These are phyloP conservation scores for Aspergillus cavernicola DNA, from an alignment of 495 filamentous ascomycete genomes.

Conservation along the genomic window DNA sequence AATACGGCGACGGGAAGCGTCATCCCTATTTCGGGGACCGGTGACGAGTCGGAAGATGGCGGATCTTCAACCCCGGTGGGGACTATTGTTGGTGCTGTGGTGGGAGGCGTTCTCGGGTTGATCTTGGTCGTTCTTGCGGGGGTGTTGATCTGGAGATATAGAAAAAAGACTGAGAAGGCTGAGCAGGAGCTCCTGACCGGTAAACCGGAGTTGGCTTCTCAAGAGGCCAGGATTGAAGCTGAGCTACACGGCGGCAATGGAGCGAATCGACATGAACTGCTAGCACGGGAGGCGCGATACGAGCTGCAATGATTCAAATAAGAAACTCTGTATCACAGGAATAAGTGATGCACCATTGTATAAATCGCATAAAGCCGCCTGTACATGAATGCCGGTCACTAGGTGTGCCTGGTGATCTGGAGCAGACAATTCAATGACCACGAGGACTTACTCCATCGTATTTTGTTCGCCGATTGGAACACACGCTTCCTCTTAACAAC, in stretches of 20 bases:
- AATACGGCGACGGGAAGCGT: neutral
- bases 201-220: neutral
- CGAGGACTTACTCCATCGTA: too few species aligned
- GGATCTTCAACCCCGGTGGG: neutral
- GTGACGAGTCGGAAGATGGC: neutral
- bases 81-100: conserved; percentile 2
- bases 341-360: too few species aligned
- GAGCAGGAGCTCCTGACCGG: neutral
- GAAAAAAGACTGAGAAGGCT: neutral
- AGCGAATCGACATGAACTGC: neutral
- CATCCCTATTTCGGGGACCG: neutral
- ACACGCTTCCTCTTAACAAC: too few species aligned
- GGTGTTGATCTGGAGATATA: neutral
- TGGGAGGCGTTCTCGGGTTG: neutral
- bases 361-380: too few species aligned
- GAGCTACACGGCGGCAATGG: neutral
- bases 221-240: neutral
- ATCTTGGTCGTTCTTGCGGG: neutral
- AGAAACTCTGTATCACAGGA: too few species aligned
- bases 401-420: too few species aligned
- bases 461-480: too few species aligned
- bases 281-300: neutral
- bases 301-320: conserved; percentile 6
- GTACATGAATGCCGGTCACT: too few species aligned
- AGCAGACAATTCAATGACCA: too few species aligned